phyloP scores from a whole-genome alignment of 169 alveolate genomes.

The Amoebophrya sp. region DNA sequence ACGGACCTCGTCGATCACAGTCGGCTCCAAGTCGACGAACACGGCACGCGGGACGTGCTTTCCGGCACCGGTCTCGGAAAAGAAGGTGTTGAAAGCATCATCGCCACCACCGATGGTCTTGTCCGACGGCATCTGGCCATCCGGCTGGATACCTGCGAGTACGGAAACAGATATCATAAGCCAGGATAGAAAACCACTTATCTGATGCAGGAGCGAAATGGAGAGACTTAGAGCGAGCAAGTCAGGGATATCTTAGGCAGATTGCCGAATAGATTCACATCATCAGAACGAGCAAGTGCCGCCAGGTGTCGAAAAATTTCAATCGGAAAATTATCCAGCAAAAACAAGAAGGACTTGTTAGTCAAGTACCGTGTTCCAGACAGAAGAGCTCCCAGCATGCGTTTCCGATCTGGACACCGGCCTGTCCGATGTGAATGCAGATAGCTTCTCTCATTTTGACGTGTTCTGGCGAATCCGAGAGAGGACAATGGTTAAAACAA shows the following conservation, averaged over 20 bases:
- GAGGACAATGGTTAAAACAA: no score
- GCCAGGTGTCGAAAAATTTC: no score
- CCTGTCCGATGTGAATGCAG: constrained; percentile 98
- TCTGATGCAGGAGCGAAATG: no score
- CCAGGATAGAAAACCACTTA: no score
- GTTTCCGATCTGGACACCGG: constrained; percentile 97
- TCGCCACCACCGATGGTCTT: constrained; percentile 89
- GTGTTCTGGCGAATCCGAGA: no score
- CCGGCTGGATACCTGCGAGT: constrained; percentile 93
- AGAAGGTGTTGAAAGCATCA: constrained; percentile 96
- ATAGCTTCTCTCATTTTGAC: constrained; percentile 94
- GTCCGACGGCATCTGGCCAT: constrained; percentile 90
- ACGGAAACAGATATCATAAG: no score
- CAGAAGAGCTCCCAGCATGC: constrained; percentile 99
- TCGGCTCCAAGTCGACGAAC: constrained; percentile 94
- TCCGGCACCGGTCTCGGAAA: constrained; percentile 97
- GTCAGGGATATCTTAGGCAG: no score
- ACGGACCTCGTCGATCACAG: constrained; percentile 97
- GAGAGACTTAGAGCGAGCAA: no score
- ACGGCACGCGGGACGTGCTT: constrained; percentile 94
- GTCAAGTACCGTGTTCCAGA: constrained; percentile 98
- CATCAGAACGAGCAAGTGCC: no score
- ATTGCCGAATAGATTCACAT: no score
- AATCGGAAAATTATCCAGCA: no score
- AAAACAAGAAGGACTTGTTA: no score